A percentile compares a stretch with the other conserved stretches of the same genome.
Evolutionary conservation across 2,329 filamentous ascomycete genomes (phyloP).

Genomic region (Botrytis porri): DNA sequence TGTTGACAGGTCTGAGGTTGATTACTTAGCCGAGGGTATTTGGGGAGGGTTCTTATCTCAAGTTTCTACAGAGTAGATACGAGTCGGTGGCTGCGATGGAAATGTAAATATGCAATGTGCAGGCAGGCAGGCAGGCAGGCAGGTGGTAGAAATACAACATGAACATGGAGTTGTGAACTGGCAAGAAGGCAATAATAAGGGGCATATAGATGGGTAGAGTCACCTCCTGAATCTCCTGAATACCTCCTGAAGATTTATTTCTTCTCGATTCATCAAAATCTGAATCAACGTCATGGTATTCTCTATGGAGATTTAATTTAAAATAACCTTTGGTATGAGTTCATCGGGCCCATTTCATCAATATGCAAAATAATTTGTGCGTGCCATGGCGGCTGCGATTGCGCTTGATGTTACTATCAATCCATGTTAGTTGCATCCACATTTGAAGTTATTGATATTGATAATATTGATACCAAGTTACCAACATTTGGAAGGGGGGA

Average conservation of each 20-base stretch:
- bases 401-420: slow-evolving; percentile 6
- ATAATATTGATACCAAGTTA: neutral
- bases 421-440: slow-evolving; percentile 4
- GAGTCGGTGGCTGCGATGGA: neutral
- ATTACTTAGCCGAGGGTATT: neutral
- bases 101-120: neutral
- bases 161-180: neutral
- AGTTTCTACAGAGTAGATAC: neutral
- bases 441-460: neutral
- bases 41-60: neutral
- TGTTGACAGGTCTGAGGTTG: neutral
- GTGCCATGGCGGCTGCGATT: neutral
- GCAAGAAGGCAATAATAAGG: neutral
- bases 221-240: neutral
- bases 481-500: neutral
- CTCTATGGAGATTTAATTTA: neutral
- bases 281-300: slow-evolving; percentile 8
- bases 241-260: neutral
- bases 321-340: neutral
- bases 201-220: neutral
- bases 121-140: neutral
- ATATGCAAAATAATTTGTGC: neutral
- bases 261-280: neutral
- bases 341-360: neutral
- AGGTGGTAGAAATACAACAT: neutral